Evolutionary conservation across 768 basidiomycete genomes (phyloP).

Genomic region (Boletus sensibilis): DNA sequence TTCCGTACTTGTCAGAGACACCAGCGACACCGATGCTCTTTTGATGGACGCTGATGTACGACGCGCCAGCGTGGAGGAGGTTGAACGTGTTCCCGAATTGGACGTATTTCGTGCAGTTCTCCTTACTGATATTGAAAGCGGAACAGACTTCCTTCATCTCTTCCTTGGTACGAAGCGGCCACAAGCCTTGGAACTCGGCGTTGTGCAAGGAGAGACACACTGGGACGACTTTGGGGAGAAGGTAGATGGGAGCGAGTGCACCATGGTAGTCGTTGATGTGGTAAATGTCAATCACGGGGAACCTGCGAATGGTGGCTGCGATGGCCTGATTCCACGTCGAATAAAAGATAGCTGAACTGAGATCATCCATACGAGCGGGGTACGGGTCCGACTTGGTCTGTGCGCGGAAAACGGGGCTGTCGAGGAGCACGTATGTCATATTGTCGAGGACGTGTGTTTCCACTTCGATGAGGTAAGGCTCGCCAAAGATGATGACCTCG

Average conservation of each 20-base stretch:
- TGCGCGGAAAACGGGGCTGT: conserved; percentile 94
- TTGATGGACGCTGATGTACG: conserved; percentile 89
- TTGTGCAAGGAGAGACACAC: conserved; percentile 93
- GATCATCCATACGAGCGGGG: conserved; percentile 95
- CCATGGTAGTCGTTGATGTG: conserved; percentile 97
- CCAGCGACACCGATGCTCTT: conserved; percentile 93
- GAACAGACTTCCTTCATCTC: conserved; percentile 99
- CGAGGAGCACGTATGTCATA: conserved; percentile 92
- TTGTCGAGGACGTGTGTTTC: conserved; percentile 92
- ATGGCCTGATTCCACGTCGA: conserved; percentile 99
- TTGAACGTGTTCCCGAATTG: conserved; percentile 99
- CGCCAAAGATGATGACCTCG: conserved; percentile 95
- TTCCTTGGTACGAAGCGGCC: conserved; percentile 95
- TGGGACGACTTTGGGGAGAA: conserved; percentile 88
- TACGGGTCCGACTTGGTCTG: conserved; percentile 96
- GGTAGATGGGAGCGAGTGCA: conserved; percentile 85
- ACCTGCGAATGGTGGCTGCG: conserved; percentile 83
- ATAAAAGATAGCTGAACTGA: conserved; percentile 95
- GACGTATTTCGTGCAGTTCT: conserved; percentile 93
- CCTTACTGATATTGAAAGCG: conserved; percentile 96
- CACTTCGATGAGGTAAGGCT: conserved; percentile 93
- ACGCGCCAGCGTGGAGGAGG: conserved; percentile 88
- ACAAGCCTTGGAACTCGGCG: conserved; percentile 96
- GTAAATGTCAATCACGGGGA: conserved; percentile 88
- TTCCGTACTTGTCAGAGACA: conserved; percentile 97